These are phyloP conservation scores for Cenococcum geophilum DNA, from an alignment of 495 filamentous ascomycete species.

Conservation along the genomic window DNA sequence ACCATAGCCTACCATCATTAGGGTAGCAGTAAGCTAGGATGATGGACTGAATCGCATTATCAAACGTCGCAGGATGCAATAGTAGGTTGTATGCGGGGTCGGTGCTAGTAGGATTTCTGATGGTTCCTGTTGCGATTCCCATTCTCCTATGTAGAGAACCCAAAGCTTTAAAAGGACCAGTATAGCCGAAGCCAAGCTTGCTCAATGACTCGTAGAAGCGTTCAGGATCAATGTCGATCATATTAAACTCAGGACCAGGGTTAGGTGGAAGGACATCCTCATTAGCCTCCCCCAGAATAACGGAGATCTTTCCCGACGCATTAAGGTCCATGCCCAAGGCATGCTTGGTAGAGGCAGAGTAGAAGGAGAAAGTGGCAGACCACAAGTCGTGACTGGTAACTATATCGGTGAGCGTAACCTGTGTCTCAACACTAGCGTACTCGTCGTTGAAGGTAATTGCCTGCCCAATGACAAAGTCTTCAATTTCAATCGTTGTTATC, in stretches of 20 bases:
- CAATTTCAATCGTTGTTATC: background rate
- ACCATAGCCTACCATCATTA: background rate
- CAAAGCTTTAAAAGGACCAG: background rate
- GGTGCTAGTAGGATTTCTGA: no score
- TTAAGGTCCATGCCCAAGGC: no score
- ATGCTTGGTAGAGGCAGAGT: no score
- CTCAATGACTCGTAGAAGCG: background rate
- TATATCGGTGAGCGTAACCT: no score
- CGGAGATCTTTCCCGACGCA: no score
- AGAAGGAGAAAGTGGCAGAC: no score
- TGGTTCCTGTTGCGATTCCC: no score
- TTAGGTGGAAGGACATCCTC: background rate
- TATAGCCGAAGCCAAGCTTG: background rate
- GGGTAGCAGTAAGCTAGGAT: background rate
- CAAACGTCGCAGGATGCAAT: background rate
- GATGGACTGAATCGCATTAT: background rate
- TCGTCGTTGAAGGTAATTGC: no score
- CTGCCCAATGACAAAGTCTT: conserved; percentile 41
- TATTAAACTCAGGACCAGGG: background rate
- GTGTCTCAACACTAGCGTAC: no score
- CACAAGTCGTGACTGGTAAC: no score
- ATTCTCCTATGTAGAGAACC: no score
- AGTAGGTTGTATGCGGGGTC: background rate
- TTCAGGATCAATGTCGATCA: background rate
- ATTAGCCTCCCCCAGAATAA: background rate